These are phyloP conservation scores for Simplicillium aogashimaense DNA, from an alignment of 2,329 filamentous ascomycete species.

Conservation along the genomic window DNA sequence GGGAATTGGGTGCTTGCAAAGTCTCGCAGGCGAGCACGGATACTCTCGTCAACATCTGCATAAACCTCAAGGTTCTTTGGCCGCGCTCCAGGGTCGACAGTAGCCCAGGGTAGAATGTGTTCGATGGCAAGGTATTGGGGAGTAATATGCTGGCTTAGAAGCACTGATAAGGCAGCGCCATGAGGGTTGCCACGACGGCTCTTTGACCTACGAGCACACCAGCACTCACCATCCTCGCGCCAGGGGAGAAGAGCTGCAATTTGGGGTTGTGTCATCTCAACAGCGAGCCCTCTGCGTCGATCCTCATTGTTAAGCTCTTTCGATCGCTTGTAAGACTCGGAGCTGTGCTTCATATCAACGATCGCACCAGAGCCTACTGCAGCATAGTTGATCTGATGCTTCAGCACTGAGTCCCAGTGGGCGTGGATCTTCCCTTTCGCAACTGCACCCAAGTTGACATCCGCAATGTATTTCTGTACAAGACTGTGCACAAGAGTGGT, in stretches of 20 bases:
- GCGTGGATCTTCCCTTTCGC: slow-evolving; percentile 35
- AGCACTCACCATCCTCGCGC: slow-evolving; percentile 78
- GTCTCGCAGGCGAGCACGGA: slow-evolving; percentile 28
- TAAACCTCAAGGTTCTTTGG: slow-evolving; percentile 64
- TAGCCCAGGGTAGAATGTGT: slow-evolving; percentile 54
- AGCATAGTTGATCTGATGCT: slow-evolving; percentile 64
- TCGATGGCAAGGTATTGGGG: slow-evolving; percentile 65
- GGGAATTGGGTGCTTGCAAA: slow-evolving; percentile 34
- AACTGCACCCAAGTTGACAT: slow-evolving; percentile 35
- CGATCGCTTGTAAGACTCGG: slow-evolving; percentile 38
- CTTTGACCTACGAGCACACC: slow-evolving; percentile 54
- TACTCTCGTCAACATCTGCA: slow-evolving; percentile 40
- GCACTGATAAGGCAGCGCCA: slow-evolving; percentile 56
- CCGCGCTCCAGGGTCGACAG: slow-evolving; percentile 49
- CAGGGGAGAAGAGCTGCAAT: slow-evolving; percentile 56
- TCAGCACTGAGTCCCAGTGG: slow-evolving; percentile 32
- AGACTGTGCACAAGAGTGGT: slow-evolving; percentile 27
- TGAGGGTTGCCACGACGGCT: slow-evolving; percentile 32
- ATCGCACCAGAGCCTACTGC: slow-evolving; percentile 53
- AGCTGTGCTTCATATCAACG: slow-evolving; percentile 51
- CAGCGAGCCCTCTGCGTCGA: slow-evolving; percentile 11
- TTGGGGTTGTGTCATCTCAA: slow-evolving; percentile 14
- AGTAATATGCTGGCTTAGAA: slow-evolving; percentile 46
- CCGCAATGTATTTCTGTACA: slow-evolving; percentile 31
- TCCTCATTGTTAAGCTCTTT: slow-evolving; percentile 5